Base-by-base conservation (phyloP, 2,329 filamentous ascomycete species). In the Colletotrichum eleusines region DNA sequence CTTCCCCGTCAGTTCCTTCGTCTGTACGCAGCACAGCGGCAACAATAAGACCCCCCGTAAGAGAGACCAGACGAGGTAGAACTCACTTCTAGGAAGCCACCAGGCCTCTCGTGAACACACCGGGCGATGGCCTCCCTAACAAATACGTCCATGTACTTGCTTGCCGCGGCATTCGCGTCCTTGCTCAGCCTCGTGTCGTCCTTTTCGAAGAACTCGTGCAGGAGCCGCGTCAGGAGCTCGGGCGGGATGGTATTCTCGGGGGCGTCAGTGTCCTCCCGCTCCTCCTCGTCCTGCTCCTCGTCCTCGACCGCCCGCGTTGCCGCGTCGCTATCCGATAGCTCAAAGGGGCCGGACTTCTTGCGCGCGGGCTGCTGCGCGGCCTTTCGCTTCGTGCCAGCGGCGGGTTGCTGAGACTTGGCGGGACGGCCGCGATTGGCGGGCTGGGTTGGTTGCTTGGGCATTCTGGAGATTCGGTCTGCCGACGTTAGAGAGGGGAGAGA, bases 81-180 rank as follows among this genome's bases (percentile, higher is more conserved):
- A 80, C 88, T 80, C 74, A 94, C 91, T 88, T 96, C 93, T 44
- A 95, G 79, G 77, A 95, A 94, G 5, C 88, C 90, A 69, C 89
- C 85, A 40, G 84, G 84, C 77, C 91, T 91, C 84, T 94, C 92
- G 69, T 90, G 89, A 12, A 90, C 89, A 48, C 93, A 91, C 77
- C 95, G 83, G 20, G 94, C 94, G 78, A 98, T 90, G 1, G 94
- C 94, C 83, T 98, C 95, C 72, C 92, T 87, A 63, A 97, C 92
- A 81, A 98, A 98, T 0, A 95, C 89, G 80, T 98, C 94, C 80
- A 98, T 87, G 79, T 98, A 98, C 81, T 92, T 94, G 18, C 90
- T 92, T 69, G 95, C 88, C 1, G 94, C 88, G 8, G 84, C 86
- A 78, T 95, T 93, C 5, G 94, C 94, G 76, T 94, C 92, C 75